These are phyloP conservation scores for Penicillium sp. DNA, from an alignment of 2,329 filamentous ascomycete species.

Conservation along the genomic window DNA sequence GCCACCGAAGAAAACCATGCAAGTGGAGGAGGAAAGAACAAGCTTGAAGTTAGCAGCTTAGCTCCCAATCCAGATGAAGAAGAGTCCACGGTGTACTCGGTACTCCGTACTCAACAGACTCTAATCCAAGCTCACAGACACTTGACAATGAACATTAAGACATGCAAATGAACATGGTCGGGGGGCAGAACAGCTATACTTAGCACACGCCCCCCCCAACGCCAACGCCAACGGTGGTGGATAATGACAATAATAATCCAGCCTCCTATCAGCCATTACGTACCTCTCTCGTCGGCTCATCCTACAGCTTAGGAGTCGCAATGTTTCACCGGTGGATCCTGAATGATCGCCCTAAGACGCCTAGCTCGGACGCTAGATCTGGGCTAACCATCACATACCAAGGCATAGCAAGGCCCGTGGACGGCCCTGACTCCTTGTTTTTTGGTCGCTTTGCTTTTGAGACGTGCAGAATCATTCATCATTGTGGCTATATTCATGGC, in stretches of 20 bases:
- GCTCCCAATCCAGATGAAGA: neutral
- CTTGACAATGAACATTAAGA: neutral
- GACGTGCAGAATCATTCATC: neutral
- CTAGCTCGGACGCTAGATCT: slow-evolving; percentile 26
- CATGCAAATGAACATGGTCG: too few species aligned
- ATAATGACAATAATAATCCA: too few species aligned
- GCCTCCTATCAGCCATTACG: slow-evolving; percentile 24
- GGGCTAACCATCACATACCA: slow-evolving; percentile 25
- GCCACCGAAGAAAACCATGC: neutral
- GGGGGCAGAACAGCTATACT: slow-evolving; percentile 1
- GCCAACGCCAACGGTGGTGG: neutral
- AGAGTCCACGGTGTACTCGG: slow-evolving; percentile 1
- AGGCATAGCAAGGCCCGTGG: slow-evolving; percentile 5
- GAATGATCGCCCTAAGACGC: slow-evolving; percentile 30
- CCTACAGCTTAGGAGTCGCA: slow-evolving; percentile 20
- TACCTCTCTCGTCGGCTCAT: slow-evolving; percentile 18
- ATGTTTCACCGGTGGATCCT: slow-evolving; percentile 34
- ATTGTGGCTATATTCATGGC: neutral
- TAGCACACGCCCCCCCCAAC: slow-evolving; percentile 8
- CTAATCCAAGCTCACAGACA: neutral
- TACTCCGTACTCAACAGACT: too few species aligned
- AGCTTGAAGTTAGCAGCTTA: neutral
- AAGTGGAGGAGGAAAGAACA: neutral
- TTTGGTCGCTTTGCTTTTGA: too few species aligned
- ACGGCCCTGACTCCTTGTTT: slow-evolving; percentile 4